Percentiles rank a stretch among this genome's conserved stretches.
These are phyloP conservation scores for Euphorbia neoarborescens DNA, from an alignment of 441 rosid species.

Conservation along the genomic window DNA sequence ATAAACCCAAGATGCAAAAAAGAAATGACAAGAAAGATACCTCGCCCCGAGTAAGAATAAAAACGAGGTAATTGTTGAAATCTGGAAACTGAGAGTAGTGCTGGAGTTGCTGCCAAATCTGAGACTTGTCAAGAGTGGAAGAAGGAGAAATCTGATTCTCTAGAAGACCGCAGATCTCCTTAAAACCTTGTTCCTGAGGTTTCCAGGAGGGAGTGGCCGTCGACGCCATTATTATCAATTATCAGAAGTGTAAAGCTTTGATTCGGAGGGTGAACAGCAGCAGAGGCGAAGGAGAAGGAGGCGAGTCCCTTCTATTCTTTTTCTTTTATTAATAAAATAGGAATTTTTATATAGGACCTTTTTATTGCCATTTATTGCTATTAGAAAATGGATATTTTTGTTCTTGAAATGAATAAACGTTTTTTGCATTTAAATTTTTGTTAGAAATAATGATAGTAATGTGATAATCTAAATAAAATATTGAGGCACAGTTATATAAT, in stretches of 20 bases:
- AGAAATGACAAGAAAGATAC: conserved; percentile 27
- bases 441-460: no score
- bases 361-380: no score
- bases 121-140: conserved; percentile 80
- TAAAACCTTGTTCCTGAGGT: conserved; percentile 73
- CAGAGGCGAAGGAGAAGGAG: conserved; percentile 2
- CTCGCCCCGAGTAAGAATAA: conserved; percentile 80
- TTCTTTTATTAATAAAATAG: no score
- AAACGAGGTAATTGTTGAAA: conserved; percentile 91
- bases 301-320: no score
- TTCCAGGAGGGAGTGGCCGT: conserved; percentile 56
- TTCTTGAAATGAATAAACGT: no score
- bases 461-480: no score
- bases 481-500: no score
- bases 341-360: no score
- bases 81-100: conserved; percentile 88
- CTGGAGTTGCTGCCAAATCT: conserved; percentile 90
- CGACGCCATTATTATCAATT: conserved; percentile 7
- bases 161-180: conserved; percentile 71
- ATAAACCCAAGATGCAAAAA: conserved; percentile 13
- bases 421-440: no score
- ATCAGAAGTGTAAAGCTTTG: not conserved
- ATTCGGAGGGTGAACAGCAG: not conserved
- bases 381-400: no score
- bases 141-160: conserved; percentile 90